These are phyloP conservation scores for Tolypocladium nubicola DNA, from an alignment of 2,329 filamentous ascomycete species.

Conservation along the genomic window DNA sequence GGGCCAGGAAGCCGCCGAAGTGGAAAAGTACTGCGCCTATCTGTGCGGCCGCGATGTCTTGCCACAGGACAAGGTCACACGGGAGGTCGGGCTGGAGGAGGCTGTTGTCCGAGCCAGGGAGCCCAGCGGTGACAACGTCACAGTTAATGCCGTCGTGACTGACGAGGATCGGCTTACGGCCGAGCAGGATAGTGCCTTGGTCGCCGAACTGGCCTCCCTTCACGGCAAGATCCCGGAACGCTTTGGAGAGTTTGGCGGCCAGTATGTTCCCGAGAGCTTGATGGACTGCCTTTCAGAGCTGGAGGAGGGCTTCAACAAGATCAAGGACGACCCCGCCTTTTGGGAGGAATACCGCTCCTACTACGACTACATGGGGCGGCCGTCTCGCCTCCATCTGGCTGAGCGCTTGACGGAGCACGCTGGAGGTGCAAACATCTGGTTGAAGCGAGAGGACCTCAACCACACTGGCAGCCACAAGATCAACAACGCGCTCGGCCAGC, in stretches of 20 bases:
- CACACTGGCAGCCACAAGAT: constrained; percentile 99
- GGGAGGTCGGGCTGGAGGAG: constrained; percentile 62
- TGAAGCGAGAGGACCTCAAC: constrained; percentile 96
- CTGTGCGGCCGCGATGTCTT: constrained; percentile 37
- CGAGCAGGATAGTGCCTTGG: constrained; percentile 47
- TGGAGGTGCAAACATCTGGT: constrained; percentile 90
- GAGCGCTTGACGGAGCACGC: constrained; percentile 80
- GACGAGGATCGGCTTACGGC: constrained; percentile 57
- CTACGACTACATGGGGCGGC: constrained; percentile 95
- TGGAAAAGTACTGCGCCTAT: constrained; percentile 78
- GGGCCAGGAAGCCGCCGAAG: constrained; percentile 45
- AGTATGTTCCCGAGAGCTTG: constrained; percentile 93
- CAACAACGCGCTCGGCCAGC: constrained; percentile 94
- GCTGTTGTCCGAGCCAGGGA: constrained; percentile 45
- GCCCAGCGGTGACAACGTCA: constrained; percentile 25
- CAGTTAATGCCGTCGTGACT: constrained; percentile 50
- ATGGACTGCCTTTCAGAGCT: constrained; percentile 94
- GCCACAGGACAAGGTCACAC: constrained; percentile 32
- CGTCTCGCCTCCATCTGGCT: constrained; percentile 82
- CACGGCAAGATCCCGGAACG: constrained; percentile 73
- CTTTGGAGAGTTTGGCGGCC: constrained; percentile 92
- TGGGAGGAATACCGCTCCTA: constrained; percentile 96
- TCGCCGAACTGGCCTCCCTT: constrained; percentile 75
- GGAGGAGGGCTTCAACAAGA: constrained; percentile 81
- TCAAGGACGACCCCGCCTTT: constrained; percentile 79